These are phyloP conservation scores for Phytopythium mirpurense DNA, from an alignment of 352 stramenopile genomes.

Conservation along the genomic window DNA sequence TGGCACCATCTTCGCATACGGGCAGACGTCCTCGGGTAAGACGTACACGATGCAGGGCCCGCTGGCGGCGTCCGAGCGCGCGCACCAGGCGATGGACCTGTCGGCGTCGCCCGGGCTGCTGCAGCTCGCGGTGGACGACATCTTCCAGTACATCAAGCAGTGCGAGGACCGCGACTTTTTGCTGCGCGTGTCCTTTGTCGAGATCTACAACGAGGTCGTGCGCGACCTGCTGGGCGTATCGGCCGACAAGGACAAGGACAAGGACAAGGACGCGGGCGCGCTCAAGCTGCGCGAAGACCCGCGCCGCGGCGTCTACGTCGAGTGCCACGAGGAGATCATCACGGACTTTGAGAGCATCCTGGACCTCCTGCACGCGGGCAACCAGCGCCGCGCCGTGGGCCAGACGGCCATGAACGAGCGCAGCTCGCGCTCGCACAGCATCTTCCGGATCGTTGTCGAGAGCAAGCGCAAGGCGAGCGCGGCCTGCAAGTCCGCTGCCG, in stretches of 20 bases:
- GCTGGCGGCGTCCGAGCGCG: background rate
- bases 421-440: constrained; percentile 74
- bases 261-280: too few relatives aligned
- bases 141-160: constrained; percentile 88
- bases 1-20: constrained; percentile 94
- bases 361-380: constrained; percentile 55
- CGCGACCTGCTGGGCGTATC: constrained; percentile 92
- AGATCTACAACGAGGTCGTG: constrained; percentile 99
- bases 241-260: constrained; percentile 20
- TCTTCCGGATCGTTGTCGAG: constrained; percentile 82
- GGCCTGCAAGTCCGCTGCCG: background rate
- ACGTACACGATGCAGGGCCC: constrained; percentile 96
- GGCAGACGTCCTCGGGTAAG: constrained; percentile 94
- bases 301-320: constrained; percentile 95
- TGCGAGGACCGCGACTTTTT: constrained; percentile 91
- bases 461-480: constrained; percentile 53
- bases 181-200: constrained; percentile 96
- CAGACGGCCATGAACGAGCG: constrained; percentile 80
- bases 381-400: constrained; percentile 55
- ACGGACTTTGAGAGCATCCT: constrained; percentile 63
- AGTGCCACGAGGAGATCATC: constrained; percentile 94
- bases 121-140: constrained; percentile 92
- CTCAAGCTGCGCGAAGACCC: constrained; percentile 93
- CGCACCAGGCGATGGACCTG: background rate
- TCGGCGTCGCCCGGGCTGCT: constrained; percentile 50